These are phyloP conservation scores for Tylopilus rubrobrunneus DNA, from an alignment of 768 basidiomycete genomes.

Conservation along the genomic window DNA sequence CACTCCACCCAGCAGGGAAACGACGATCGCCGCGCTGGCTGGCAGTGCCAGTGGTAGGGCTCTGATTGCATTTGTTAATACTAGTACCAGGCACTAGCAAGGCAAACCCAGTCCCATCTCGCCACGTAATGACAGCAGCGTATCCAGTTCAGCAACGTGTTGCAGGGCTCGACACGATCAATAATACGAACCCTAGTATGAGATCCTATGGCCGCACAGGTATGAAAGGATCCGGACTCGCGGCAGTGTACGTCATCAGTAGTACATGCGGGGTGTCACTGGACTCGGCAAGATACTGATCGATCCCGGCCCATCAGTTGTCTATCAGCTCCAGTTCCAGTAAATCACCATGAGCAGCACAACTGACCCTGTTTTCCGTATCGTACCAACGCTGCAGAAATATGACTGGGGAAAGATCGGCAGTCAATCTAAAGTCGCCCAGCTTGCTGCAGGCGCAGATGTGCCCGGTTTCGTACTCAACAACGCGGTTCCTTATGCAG, in stretches of 20 bases:
- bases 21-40: too few relatives aligned
- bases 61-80: too few relatives aligned
- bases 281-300: not conserved
- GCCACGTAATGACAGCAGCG: too few relatives aligned
- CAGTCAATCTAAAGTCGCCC: slow-evolving; percentile 77
- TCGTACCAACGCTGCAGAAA: slow-evolving; percentile 78
- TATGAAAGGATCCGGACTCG: too few relatives aligned
- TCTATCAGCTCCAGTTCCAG: not conserved
- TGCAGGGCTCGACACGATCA: not conserved
- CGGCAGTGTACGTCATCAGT: not conserved
- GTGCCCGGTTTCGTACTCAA: slow-evolving; percentile 67
- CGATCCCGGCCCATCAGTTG: too few relatives aligned
- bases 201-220: too few relatives aligned
- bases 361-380: slow-evolving; percentile 59
- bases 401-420: slow-evolving; percentile 97
- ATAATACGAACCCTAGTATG: not conserved
- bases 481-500: slow-evolving; percentile 80
- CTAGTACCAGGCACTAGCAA: too few relatives aligned
- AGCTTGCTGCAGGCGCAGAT: slow-evolving; percentile 61
- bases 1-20: too few relatives aligned
- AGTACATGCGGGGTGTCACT: not conserved
- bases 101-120: too few relatives aligned
- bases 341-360: slow-evolving; percentile 20
- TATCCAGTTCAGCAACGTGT: not conserved
- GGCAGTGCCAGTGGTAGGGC: too few relatives aligned